Conservation (phyloP, 2,329 filamentous ascomycete species). For the Incumbomyces lentus region DNA sequence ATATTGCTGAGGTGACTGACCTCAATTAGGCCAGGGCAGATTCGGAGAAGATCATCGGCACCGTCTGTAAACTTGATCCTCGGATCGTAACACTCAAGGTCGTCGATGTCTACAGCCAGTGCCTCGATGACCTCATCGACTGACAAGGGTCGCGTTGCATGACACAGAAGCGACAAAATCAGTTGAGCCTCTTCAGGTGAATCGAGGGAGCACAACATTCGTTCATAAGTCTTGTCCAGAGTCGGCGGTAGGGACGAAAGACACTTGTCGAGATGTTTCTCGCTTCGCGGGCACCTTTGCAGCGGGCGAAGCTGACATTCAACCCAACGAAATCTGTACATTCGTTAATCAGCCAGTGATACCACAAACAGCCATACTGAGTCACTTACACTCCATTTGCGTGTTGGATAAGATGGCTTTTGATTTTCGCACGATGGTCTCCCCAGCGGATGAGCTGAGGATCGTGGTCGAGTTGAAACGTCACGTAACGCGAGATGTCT, state of each 20-base stretch:
- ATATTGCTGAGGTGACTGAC: conserved; percentile 3
- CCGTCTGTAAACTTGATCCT: conserved; percentile 4
- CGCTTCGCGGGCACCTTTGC: conserved; percentile 13
- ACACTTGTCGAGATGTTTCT: conserved; percentile 18
- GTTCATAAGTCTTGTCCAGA: conserved; percentile 25
- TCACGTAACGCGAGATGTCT: conserved; percentile 9
- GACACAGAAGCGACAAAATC: conserved; percentile 21
- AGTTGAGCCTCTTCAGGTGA: conserved; percentile 19
- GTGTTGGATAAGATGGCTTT: conserved; percentile 8
- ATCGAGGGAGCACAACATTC: conserved; percentile 22
- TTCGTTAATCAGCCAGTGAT: conserved; percentile 8
- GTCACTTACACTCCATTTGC: conserved; percentile 13
- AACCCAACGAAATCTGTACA: conserved; percentile 23
- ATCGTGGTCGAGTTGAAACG: conserved; percentile 8
- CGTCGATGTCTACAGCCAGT: conserved; percentile 20
- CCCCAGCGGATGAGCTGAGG: conserved; percentile 6
- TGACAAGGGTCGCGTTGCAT: conserved; percentile 18
- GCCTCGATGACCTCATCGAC: conserved; percentile 21
- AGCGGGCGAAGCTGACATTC: conserved; percentile 22
- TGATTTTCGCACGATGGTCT: conserved; percentile 6
- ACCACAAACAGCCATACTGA: not conserved
- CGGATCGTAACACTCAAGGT: conserved; percentile 19
- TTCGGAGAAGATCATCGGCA: conserved; percentile 15
- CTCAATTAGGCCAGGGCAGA: conserved; percentile 22
- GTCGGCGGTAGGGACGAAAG: conserved; percentile 20